Base-by-base conservation (phyloP, 257 asterid genomes). In the Scutellaria baicalensis region DNA sequence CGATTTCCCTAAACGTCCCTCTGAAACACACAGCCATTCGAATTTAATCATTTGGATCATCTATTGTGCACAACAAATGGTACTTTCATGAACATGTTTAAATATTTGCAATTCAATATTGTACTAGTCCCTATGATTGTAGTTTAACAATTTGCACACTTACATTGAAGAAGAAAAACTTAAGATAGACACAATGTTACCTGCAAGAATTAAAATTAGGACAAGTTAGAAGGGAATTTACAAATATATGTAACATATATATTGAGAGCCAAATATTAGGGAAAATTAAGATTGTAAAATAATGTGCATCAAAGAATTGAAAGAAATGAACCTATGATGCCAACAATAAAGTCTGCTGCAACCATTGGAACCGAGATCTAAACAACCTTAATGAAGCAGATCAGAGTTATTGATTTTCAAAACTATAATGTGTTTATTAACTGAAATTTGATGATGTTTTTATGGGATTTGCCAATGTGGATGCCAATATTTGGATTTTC, bases 131-230 rank as follows among this genome's bases (percentile, higher is more conserved):
- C 14, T 14, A 48, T 13, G 27, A 7, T 52, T 9, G 14, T 52
- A 1, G 40, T 55, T 9, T 27, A 13, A 14, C 5, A 42, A 12
- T n/a, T n/a, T n/a, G n/a, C 20, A 23, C 48, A 67, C 91, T 81
- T 79, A 81, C 92, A 86, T 57, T 43, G 92, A 83, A 16, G 89
- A 72, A 45, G 75, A 81, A 48, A 84, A 86, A 72, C 77, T 84
- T 44, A 83, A 79, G n/a, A 85, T 72, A 6, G 91, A 81, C 54
- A 83, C 84, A 2, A 79, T 78, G 72, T 85, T 85, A 13, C 88
- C 86, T 85, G 86, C 75, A 78, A 8, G 33, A 40, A 44, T 35
- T 33, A 13, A 33, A 51, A 40, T 50, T 11, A 8, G 14, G 66
- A 61, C 9, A 64, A n/a, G 59, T 64, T 5, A 45, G 20, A 10